phyloP scores from a whole-genome alignment of 257 asterid genomes.

The Vinca minor region DNA sequence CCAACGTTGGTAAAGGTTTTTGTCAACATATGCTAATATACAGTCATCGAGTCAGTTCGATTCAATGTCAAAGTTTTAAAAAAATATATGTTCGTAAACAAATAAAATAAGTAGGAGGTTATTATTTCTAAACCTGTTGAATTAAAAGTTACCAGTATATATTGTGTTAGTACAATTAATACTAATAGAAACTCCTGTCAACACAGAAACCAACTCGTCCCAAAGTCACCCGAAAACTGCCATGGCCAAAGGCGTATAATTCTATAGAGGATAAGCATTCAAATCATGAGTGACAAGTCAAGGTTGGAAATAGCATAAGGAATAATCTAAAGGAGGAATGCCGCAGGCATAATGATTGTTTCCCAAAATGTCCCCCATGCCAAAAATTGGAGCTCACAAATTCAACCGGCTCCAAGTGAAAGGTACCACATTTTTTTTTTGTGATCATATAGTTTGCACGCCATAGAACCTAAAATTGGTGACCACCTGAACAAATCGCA shows the following conservation, averaged over 20 bases:
- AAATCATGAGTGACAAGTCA: neutral
- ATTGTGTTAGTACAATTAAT: too few species aligned
- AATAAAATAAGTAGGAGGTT: too few species aligned
- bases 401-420: neutral
- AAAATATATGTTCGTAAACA: too few species aligned
- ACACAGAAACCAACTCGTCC: too few species aligned
- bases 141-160: too few species aligned
- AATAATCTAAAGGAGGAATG: conserved; percentile 1
- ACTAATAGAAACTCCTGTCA: too few species aligned
- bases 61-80: too few species aligned
- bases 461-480: neutral
- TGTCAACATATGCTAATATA: too few species aligned
- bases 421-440: neutral
- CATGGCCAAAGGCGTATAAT: neutral
- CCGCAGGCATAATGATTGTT: conserved; percentile 5
- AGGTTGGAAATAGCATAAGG: neutral
- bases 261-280: neutral
- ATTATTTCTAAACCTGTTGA: too few species aligned
- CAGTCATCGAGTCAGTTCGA: too few species aligned
- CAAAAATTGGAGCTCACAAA: neutral
- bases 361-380: conserved; percentile 6
- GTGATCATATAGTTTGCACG: neutral
- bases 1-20: too few species aligned
- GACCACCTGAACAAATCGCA: neutral
- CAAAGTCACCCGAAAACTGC: neutral